These are phyloP conservation scores for Colletotrichum navitas DNA, from an alignment of 2,329 filamentous ascomycete species.

Conservation along the genomic window DNA sequence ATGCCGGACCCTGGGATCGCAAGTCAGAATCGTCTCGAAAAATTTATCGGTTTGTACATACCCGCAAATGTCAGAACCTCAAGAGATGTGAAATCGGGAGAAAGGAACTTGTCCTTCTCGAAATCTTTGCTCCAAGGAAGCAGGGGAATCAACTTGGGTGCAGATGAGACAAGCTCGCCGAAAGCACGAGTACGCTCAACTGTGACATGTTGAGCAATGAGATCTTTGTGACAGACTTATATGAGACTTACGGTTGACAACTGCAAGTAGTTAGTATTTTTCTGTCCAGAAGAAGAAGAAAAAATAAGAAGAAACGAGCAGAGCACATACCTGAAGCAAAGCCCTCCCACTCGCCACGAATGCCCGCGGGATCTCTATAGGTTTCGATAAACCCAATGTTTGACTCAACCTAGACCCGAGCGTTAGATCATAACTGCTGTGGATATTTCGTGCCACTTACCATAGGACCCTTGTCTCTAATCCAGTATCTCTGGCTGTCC, in stretches of 20 bases:
- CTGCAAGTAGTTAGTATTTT: slow-evolving; percentile 45
- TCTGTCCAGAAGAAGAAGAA: slow-evolving; percentile 5
- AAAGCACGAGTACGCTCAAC: slow-evolving; percentile 91
- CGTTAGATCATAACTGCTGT: slow-evolving; percentile 50
- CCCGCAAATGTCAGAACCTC: slow-evolving; percentile 85
- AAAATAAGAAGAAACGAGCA: background rate
- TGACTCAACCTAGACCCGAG: slow-evolving; percentile 58
- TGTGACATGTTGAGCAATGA: slow-evolving; percentile 30
- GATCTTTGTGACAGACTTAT: background rate
- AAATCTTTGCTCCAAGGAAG: slow-evolving; percentile 91
- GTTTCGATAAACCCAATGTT: slow-evolving; percentile 90
- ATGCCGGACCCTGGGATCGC: slow-evolving; percentile 70
- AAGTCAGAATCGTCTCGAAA: slow-evolving; percentile 1
- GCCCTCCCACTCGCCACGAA: slow-evolving; percentile 87
- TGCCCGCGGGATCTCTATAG: slow-evolving; percentile 84
- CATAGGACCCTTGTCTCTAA: slow-evolving; percentile 83
- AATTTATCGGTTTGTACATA: background rate
- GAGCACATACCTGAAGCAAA: slow-evolving; percentile 71
- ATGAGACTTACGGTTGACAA: slow-evolving; percentile 74
- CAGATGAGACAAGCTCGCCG: slow-evolving; percentile 83
- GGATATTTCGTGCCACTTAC: slow-evolving; percentile 76
- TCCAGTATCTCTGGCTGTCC: slow-evolving; percentile 84
- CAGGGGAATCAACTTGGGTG: slow-evolving; percentile 86
- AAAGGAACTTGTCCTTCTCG: slow-evolving; percentile 95
- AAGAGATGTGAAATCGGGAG: slow-evolving; percentile 94